Evolutionary conservation across 768 basidiomycete species (phyloP), one percentile per base, ranked within the genome.

Genomic region (Tulasnella sp.): DNA sequence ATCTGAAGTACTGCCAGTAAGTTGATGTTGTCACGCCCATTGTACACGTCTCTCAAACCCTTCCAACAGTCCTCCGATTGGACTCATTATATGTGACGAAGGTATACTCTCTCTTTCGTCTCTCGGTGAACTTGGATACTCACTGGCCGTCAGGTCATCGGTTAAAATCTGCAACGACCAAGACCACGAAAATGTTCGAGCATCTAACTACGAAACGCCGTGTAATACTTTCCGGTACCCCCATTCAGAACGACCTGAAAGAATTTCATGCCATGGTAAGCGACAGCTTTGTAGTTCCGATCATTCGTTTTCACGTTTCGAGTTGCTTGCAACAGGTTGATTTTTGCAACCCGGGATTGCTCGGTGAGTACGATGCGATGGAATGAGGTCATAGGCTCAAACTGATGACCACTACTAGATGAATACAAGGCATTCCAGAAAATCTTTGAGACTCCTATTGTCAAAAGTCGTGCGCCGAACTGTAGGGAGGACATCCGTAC

Each of bases 181-280:
- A 98, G 87, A 97, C 96, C 0, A 93, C 93, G 1, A 89, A 90
- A 74, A 94, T 96, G 90, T 95, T 99, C 84, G 92, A 93, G 76
- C 89, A 90, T 5, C 87, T 99, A 41, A 89, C 89, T 74, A 96
- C 95, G 2, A 89, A 89, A 16, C 89, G 95, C 34, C 88, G 97
- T 50, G 89, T 98, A 81, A 97, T 99, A 50, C 88, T 99, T 4
- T 96, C 96, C 0, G 98, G 98, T 44, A 99, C 98, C 0, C 98
- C 98, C 0, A 94, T 99, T 60, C 98, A 99, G 85, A 99, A 99
- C 86, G 96, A 98, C 85, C 86, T 99, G 41, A 88, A 93, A 82
- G 98, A 99, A 85, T 97, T 97, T 84, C 97, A 98, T 86, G 91
- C 96, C 5, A 99, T 99, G 97, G 96, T 96, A 82, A 82, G 89